Percentiles rank a stretch among this genome's conserved stretches.
These are phyloP conservation scores for Phytophthora brassicae DNA, from an alignment of 352 stramenopile genomes.

Conservation along the genomic window DNA sequence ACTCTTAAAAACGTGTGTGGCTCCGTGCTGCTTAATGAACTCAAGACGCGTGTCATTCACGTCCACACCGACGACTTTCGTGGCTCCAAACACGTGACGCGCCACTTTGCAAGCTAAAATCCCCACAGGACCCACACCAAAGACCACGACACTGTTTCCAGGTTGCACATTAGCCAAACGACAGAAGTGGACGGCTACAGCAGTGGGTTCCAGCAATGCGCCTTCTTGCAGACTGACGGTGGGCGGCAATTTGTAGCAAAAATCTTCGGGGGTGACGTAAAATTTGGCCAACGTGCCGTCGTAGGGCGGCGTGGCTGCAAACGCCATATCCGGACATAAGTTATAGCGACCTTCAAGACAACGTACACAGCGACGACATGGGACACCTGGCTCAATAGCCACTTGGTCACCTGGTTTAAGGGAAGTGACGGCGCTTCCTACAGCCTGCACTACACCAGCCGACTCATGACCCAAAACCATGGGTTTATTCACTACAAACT, in stretches of 20 bases:
- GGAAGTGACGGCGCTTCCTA: slow-evolving; percentile 25
- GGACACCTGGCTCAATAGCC: slow-evolving; percentile 30
- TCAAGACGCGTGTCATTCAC: slow-evolving; percentile 25
- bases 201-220: slow-evolving; percentile 28
- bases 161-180: slow-evolving; percentile 30
- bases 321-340: slow-evolving; percentile 28
- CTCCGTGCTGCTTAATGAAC: slow-evolving; percentile 29
- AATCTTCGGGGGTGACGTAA: slow-evolving; percentile 30
- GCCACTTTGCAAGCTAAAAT: slow-evolving; percentile 34
- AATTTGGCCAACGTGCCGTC: slow-evolving; percentile 33
- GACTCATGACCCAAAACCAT: slow-evolving; percentile 35
- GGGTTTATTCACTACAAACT: slow-evolving; percentile 30
- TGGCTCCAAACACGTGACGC: slow-evolving; percentile 28
- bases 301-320: slow-evolving; percentile 27
- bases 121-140: slow-evolving; percentile 31
- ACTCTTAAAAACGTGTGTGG: slow-evolving; percentile 26
- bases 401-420: slow-evolving; percentile 27
- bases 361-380: slow-evolving; percentile 24
- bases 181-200: slow-evolving; percentile 34
- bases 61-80: slow-evolving; percentile 28
- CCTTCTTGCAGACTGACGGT: slow-evolving; percentile 29
- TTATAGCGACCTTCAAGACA: slow-evolving; percentile 30
- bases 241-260: slow-evolving; percentile 31
- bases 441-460: slow-evolving; percentile 26
- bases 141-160: slow-evolving; percentile 31